These are phyloP conservation scores for Cyberlindnera lachancei DNA, from an alignment of 805 yeast genomes.

Conservation along the genomic window DNA sequence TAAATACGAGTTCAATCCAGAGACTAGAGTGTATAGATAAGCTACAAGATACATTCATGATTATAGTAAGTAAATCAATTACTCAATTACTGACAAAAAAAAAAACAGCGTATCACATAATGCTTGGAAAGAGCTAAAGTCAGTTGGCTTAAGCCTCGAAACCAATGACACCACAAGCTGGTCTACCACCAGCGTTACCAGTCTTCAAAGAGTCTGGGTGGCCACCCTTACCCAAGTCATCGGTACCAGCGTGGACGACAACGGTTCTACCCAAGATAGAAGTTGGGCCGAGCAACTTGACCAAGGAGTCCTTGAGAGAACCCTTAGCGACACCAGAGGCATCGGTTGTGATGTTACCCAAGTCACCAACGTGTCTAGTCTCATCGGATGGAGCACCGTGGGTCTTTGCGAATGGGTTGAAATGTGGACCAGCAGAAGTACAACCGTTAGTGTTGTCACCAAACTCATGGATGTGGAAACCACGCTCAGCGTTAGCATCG, in stretches of 20 bases:
- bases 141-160: slow-evolving; percentile 8
- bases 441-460: slow-evolving; percentile 99
- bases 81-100: no score
- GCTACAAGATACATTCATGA: no score
- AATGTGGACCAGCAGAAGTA: slow-evolving; percentile 97
- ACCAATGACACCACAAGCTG: slow-evolving; percentile 98
- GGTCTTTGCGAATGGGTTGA: slow-evolving; percentile 81
- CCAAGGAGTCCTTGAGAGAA: slow-evolving; percentile 62
- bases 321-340: slow-evolving; percentile 89
- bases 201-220: slow-evolving; percentile 86
- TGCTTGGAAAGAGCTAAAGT: no score
- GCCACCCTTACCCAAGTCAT: slow-evolving; percentile 93
- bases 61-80: no score
- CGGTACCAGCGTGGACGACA: slow-evolving; percentile 87
- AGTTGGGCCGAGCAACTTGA: slow-evolving; percentile 80
- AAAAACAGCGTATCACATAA: no score
- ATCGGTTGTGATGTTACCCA: slow-evolving; percentile 91
- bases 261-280: slow-evolving; percentile 93
- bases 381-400: slow-evolving; percentile 91
- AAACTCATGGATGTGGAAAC: slow-evolving; percentile 96
- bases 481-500: slow-evolving; percentile 80
- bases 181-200: slow-evolving; percentile 97
- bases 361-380: slow-evolving; percentile 86
- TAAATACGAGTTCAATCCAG: no score
- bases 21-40: no score